Conservation (phyloP, 2,329 filamentous ascomycete genomes). For the Escovopsis sp. region DNA sequence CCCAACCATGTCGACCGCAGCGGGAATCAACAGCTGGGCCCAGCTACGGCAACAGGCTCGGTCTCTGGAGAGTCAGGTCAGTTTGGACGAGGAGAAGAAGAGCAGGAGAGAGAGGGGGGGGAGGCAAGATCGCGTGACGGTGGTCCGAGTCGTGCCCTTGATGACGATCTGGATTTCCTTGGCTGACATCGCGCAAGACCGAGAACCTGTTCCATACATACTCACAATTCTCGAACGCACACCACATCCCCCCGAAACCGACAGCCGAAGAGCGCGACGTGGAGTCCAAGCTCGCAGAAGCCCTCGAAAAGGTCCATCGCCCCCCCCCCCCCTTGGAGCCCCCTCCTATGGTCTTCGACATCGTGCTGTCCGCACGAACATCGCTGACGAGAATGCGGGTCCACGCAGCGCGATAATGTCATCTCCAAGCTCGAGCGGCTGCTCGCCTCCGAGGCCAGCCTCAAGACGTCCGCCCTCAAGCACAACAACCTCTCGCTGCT, state of each 20-base stretch:
- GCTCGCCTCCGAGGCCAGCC: conserved; percentile 78
- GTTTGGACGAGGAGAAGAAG: conserved; percentile 2
- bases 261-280: conserved; percentile 70
- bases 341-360: not conserved
- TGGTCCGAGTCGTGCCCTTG: too few relatives aligned
- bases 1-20: conserved; percentile 34
- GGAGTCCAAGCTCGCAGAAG: conserved; percentile 68
- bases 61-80: conserved; percentile 77
- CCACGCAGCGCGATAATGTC: conserved; percentile 59
- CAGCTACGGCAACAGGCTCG: conserved; percentile 88
- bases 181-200: conserved; percentile 32
- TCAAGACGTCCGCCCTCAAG: conserved; percentile 86
- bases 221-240: conserved; percentile 73
- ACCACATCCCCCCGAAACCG: conserved; percentile 68
- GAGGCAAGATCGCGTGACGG: not conserved
- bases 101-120: too few relatives aligned
- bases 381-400: not conserved
- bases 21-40: conserved; percentile 62
- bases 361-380: not conserved
- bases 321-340: too few relatives aligned
- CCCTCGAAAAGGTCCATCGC: conserved; percentile 58
- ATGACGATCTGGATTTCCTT: not conserved
- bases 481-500: conserved; percentile 90
- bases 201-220: conserved; percentile 74
- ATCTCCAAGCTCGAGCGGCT: conserved; percentile 74